Base-by-base conservation (phyloP, 2,329 filamentous ascomycete genomes). In the Penicillium rolfsii region DNA sequence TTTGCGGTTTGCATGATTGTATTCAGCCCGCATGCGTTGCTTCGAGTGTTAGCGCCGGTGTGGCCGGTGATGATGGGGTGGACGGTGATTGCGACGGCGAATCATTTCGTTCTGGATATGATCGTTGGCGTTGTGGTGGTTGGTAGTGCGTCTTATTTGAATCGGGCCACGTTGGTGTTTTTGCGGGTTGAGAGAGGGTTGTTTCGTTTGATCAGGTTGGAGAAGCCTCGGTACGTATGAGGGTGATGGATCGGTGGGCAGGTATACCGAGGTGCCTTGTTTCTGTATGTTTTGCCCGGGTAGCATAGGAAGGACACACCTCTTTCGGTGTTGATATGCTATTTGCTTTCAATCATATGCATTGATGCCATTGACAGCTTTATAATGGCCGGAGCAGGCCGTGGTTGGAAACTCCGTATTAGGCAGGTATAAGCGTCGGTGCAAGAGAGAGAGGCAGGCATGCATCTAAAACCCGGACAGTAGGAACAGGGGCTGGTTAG, bases 91-190 rank as follows among this genome's bases (percentile, higher is more conserved):
- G 85, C 87, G 5, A 89, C 87, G 0, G 87, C 87, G 45, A 89
- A 90, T 71, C 87, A 90, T 74, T 84, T 89, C 72, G 79, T 90
- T 54, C 82, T 90, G 3, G 88, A 90, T 70, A 87, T 87, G 1
- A 82, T 89, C 0, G 87, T 87, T 0, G 88, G 88, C 7, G 85
- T 85, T 4, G 62, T 59, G 28, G 68, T 72, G 26, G 60, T 68
- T 74, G 26, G 62, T 12, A 40, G 57, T 16, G 70, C 69, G 24
- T 71, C 65, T 14, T 41, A 55, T n/a, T 65, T 65, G 16, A 71
- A 73, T 55, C 8, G 57, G 26, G 58, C 52, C 16, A 68, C 72
- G 65, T 40, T 71, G 64, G 24, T 52, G 38, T 55, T 72, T 50
- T 56, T 73, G 55, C 67, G 66, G 40, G 33, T 72, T 3, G 68